Evolutionary conservation across 805 yeast species (phyloP).

Genomic region (Brettanomyces bruxellensis): DNA sequence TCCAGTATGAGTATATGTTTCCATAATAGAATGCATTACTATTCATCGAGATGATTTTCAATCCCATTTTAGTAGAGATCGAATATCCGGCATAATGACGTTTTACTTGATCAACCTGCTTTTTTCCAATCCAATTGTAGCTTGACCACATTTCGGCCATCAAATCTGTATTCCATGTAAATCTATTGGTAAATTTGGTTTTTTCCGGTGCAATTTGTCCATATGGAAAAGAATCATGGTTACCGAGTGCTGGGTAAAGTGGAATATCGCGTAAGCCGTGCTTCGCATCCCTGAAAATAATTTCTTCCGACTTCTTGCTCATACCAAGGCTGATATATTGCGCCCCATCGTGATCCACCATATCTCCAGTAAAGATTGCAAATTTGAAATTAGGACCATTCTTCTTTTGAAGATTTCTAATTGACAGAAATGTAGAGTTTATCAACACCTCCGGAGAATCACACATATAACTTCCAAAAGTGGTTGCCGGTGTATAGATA

Average conservation of each 20-base stretch:
- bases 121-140: conserved; percentile 33
- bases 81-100: conserved; percentile 58
- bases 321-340: conserved; percentile 37
- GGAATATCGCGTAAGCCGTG: conserved; percentile 38
- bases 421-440: conserved; percentile 45
- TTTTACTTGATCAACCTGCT: conserved; percentile 26
- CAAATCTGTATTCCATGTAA: conserved; percentile 39
- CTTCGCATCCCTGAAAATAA: conserved; percentile 45
- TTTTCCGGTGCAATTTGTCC: conserved; percentile 54
- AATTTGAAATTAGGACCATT: conserved; percentile 39
- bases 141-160: conserved; percentile 42
- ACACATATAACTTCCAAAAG: conserved; percentile 55
- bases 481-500: conserved; percentile 44
- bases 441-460: conserved; percentile 58
- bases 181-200: conserved; percentile 32
- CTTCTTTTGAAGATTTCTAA: conserved; percentile 26
- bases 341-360: conserved; percentile 57
- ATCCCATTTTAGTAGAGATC: conserved; percentile 43
- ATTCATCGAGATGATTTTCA: conserved; percentile 54
- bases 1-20: conserved; percentile 49
- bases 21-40: conserved; percentile 60
- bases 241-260: conserved; percentile 56
- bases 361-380: conserved; percentile 64
- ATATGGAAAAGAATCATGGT: conserved; percentile 67
- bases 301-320: conserved; percentile 45